Percentiles rank a stretch among this genome's conserved stretches.
phyloP scores from a whole-genome alignment of 352 stramenopile species.

The Globisporangium solare region DNA sequence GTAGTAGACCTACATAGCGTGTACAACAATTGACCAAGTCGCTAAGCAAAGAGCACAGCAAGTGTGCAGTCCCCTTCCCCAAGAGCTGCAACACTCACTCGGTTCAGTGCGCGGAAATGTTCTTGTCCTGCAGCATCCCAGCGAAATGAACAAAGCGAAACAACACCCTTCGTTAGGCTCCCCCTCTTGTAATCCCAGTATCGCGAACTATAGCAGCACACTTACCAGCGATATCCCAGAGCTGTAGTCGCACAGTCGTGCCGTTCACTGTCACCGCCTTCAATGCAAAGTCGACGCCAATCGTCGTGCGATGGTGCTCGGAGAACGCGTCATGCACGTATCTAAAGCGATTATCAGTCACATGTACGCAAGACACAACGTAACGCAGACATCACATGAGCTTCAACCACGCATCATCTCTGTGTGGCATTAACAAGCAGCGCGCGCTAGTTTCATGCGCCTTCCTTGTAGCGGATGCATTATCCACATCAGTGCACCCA shows the following conservation, averaged over 20 bases:
- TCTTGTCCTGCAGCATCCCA: slow-evolving; percentile 65
- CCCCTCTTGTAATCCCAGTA: too few species aligned
- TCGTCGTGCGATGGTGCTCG: slow-evolving; percentile 90
- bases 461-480: slow-evolving; percentile 4
- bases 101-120: slow-evolving; percentile 91
- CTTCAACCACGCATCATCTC: background rate
- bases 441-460: background rate
- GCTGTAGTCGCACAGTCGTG: slow-evolving; percentile 88
- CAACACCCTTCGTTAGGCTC: too few species aligned
- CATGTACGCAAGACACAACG: background rate
- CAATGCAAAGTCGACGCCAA: slow-evolving; percentile 91
- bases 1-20: slow-evolving; percentile 80
- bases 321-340: slow-evolving; percentile 90
- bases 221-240: slow-evolving; percentile 90
- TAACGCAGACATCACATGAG: background rate
- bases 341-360: slow-evolving; percentile 21
- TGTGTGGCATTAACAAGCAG: background rate
- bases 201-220: background rate
- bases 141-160: background rate
- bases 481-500: background rate
- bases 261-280: slow-evolving; percentile 86
- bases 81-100: slow-evolving; percentile 26
- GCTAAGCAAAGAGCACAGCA: background rate
- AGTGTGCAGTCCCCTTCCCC: background rate
- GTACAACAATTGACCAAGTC: background rate